These are phyloP conservation scores for Wickerhamiella cacticola DNA, from an alignment of 805 yeast genomes.

Conservation along the genomic window DNA sequence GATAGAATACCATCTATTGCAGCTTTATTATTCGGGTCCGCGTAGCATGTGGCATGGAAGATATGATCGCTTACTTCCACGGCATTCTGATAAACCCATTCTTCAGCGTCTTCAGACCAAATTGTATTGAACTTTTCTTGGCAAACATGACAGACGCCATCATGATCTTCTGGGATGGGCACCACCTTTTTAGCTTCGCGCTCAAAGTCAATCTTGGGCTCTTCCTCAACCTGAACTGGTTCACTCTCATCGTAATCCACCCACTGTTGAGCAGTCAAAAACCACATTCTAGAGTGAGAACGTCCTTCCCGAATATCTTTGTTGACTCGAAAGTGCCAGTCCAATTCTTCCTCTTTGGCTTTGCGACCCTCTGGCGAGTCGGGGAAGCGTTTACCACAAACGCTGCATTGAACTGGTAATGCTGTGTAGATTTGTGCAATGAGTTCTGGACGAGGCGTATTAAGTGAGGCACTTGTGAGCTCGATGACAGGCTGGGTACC, in stretches of 20 bases:
- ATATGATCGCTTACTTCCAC: slow-evolving; percentile 37
- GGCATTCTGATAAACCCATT: slow-evolving; percentile 72
- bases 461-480: slow-evolving; percentile 26
- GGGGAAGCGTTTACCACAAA: slow-evolving; percentile 79
- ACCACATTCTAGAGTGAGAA: slow-evolving; percentile 71
- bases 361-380: slow-evolving; percentile 44
- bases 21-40: slow-evolving; percentile 40
- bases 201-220: slow-evolving; percentile 24
- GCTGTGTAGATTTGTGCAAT: slow-evolving; percentile 38
- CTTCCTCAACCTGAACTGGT: slow-evolving; percentile 15
- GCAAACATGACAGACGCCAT: slow-evolving; percentile 61
- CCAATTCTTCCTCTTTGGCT: slow-evolving; percentile 57
- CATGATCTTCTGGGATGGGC: slow-evolving; percentile 50
- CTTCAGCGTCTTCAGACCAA: slow-evolving; percentile 63
- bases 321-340: slow-evolving; percentile 93
- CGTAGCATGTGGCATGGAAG: slow-evolving; percentile 56
- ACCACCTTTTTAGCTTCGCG: slow-evolving; percentile 37
- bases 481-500: slow-evolving; percentile 17
- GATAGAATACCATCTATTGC: slow-evolving; percentile 17
- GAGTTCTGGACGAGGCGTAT: slow-evolving; percentile 26
- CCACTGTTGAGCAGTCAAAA: slow-evolving; percentile 61
- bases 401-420: slow-evolving; percentile 70
- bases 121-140: slow-evolving; percentile 51
- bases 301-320: slow-evolving; percentile 50
- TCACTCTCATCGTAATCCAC: slow-evolving; percentile 52